A percentile compares a stretch with the other conserved stretches of the same genome.
Evolutionary conservation across 495 filamentous ascomycete species (phyloP).

Genomic region (Talaromyces liani): DNA sequence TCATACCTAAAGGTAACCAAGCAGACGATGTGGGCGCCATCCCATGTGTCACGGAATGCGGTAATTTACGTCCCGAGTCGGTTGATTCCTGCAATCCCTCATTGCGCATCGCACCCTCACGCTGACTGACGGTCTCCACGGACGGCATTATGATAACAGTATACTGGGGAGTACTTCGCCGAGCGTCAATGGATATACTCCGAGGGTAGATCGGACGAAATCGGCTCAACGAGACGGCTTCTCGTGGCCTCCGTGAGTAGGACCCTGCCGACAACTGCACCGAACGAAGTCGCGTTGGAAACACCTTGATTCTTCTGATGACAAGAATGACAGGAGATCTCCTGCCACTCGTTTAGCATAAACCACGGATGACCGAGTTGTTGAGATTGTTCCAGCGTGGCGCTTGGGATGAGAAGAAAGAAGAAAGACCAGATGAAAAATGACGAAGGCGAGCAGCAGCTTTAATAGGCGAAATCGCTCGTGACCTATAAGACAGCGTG

Average conservation of each 20-base stretch:
- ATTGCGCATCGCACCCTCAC: slow-evolving; percentile 20
- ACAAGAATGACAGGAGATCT: slow-evolving; percentile 17
- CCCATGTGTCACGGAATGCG: slow-evolving; percentile 19
- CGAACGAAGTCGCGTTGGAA: slow-evolving; percentile 13
- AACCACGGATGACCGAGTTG: background rate
- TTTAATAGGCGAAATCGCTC: background rate
- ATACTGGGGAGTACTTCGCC: slow-evolving; percentile 11
- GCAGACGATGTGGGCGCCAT: slow-evolving; percentile 26
- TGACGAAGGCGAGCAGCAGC: background rate
- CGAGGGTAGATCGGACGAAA: slow-evolving; percentile 12
- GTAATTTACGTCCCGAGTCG: slow-evolving; percentile 40
- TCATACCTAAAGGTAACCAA: slow-evolving; percentile 80
- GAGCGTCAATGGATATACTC: slow-evolving; percentile 13
- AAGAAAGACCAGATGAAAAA: background rate
- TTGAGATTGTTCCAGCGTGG: background rate
- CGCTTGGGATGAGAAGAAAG: background rate
- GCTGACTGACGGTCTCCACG: slow-evolving; percentile 26
- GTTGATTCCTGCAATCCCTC: slow-evolving; percentile 40
- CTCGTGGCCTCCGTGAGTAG: slow-evolving; percentile 1
- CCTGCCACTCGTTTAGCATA: slow-evolving; percentile 18
- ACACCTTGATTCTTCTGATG: slow-evolving; percentile 18
- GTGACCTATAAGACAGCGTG: background rate
- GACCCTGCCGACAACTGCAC: slow-evolving; percentile 13
- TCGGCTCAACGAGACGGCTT: background rate
- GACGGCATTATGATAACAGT: slow-evolving; percentile 33